Conservation (phyloP, 306 rosid species). For the Fragaria iinumae region DNA sequence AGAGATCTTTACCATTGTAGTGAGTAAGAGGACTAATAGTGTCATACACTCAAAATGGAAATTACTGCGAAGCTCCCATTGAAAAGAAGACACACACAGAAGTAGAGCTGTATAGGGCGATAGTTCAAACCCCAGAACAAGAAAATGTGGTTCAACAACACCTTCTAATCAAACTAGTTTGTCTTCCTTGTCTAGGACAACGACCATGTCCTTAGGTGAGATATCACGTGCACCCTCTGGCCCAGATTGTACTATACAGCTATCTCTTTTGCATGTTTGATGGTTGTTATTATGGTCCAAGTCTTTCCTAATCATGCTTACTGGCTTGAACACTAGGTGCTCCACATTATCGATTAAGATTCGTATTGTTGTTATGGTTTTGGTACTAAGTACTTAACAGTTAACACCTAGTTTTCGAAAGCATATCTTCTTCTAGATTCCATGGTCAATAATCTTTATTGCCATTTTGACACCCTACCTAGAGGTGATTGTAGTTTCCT, state of each 20-base stretch:
- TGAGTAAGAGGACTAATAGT: not conserved
- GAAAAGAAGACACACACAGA: conserved; percentile 15
- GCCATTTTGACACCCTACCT: conserved; percentile 6
- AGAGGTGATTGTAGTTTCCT: not conserved
- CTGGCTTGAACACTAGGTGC: not conserved
- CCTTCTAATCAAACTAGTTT: conserved; percentile 21
- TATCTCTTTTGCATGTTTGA: conserved; percentile 3
- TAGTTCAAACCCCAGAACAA: not conserved
- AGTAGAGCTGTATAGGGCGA: conserved; percentile 6
- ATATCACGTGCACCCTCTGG: conserved; percentile 38
- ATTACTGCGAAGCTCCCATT: conserved; percentile 23
- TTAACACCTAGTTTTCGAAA: not conserved
- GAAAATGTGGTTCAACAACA: conserved; percentile 35
- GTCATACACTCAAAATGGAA: not conserved
- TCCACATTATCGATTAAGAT: not conserved
- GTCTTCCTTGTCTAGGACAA: conserved; percentile 42
- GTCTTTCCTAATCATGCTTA: not conserved
- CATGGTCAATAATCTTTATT: not conserved
- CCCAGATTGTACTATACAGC: conserved; percentile 30
- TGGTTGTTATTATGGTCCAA: not conserved
- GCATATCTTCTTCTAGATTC: not conserved
- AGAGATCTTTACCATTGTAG: not conserved
- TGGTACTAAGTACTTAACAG: not conserved
- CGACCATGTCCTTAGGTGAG: conserved; percentile 38
- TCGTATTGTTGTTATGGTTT: not conserved